Evolutionary conservation across 306 rosid species (phyloP).

Genomic region (Erythrophleum fordii): DNA sequence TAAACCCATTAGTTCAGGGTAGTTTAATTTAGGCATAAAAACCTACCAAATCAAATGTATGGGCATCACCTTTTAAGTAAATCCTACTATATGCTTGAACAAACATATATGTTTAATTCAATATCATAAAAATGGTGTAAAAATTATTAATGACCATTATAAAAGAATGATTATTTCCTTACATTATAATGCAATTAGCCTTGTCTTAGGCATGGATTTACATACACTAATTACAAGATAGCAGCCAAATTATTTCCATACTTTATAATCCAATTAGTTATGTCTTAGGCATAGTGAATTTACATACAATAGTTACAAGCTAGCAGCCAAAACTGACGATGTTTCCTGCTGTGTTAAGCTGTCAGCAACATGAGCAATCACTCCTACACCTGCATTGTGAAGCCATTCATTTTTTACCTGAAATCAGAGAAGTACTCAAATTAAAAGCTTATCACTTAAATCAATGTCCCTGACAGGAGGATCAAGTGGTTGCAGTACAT

Average conservation of each 20-base stretch:
- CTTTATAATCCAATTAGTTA: slow-evolving; percentile 24
- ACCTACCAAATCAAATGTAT: too few species aligned
- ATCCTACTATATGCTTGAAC: slow-evolving; percentile 6
- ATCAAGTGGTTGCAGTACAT: slow-evolving; percentile 48
- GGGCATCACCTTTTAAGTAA: too few species aligned
- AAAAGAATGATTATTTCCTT: slow-evolving; percentile 16
- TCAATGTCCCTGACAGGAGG: slow-evolving; percentile 26
- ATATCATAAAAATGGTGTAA: not conserved
- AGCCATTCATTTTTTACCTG: slow-evolving; percentile 97
- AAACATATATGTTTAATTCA: not conserved
- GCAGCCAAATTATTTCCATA: slow-evolving; percentile 42
- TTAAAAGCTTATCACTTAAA: slow-evolving; percentile 28
- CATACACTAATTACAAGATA: slow-evolving; percentile 55
- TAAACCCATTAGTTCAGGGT: too few species aligned
- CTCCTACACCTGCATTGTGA: slow-evolving; percentile 91
- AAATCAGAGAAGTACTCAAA: slow-evolving; percentile 28
- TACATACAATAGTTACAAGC: slow-evolving; percentile 56
- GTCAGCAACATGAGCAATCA: slow-evolving; percentile 91
- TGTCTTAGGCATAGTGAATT: slow-evolving; percentile 15
- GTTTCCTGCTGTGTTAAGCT: slow-evolving; percentile 81
- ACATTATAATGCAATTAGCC: slow-evolving; percentile 27
- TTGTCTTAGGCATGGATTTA: slow-evolving; percentile 12
- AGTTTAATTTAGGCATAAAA: too few species aligned
- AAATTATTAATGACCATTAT: slow-evolving; percentile 6
- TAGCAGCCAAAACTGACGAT: slow-evolving; percentile 58